Evolutionary conservation across 169 alveolate genomes (phyloP), one percentile per base, ranked within the genome.

Genomic region (Plasmodium billcollinsi): DNA sequence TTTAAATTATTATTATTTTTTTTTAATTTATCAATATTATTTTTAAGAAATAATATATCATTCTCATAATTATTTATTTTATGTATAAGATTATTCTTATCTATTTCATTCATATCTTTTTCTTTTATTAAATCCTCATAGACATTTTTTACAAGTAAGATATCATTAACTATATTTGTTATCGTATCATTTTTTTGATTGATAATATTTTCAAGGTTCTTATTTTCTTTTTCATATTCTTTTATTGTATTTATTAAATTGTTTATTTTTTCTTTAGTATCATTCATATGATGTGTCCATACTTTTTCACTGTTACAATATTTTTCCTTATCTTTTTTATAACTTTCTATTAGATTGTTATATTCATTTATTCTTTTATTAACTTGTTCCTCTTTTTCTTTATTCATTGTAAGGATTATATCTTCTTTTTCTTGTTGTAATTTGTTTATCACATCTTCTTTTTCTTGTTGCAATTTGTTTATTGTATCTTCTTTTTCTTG

Each of bases 81-180:
- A 63, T 78, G 65, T 3, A 11, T 18, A 3, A 78, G 59, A 39
- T 78, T 78, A 14, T 78, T 65, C 15, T 78, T 78, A 14, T 47
- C 59, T 14, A 78, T 5, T 49, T 78, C 89, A 47, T 78, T 65
- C 26, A 65, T 33, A 65, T 78, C 78, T 70, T 78, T 78, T 58
- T 78, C 89, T 11, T 50, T 49, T 18, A 71, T 76, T 67, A 78
- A 71, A 20, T 78, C 89, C 45, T 78, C 89, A 49, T 78, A 78
- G 1, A 65, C 76, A 78, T 78, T 78, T 78, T 78, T 78, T 52
- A 78, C 59, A 43, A 78, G n/a, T 15, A 78, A 43, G 1, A 78
- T 78, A 33, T 78, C 89, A 63, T 78, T 78, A 14, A 78, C 89
- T 71, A 78, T 78, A 18, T 65, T 78, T 66, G 50, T 78, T 26